Evolutionary conservation across 2,329 filamentous ascomycete species (phyloP), one percentile per base, ranked within the genome.

Genomic region (Trichoderma oligosporum): DNA sequence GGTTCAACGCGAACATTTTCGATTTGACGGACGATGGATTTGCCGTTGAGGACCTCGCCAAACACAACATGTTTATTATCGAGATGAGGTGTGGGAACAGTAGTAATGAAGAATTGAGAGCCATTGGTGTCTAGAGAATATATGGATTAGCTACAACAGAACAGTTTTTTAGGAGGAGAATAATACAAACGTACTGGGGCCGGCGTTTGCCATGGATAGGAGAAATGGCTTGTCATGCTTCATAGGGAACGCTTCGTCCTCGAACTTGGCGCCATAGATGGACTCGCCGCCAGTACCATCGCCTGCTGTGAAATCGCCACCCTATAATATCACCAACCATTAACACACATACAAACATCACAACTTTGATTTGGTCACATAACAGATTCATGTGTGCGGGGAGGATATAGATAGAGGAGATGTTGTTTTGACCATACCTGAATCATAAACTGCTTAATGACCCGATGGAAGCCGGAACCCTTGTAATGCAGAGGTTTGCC

Each of bases 361-460:
- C n/a, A n/a, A n/a, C n/a, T n/a, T 42, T 1, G 25, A 2, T 16
- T 14, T 7, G 14, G n/a, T 36, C 16, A 24, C 1, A n/a, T n/a
- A n/a, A n/a, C n/a, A n/a, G n/a, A n/a, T n/a, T n/a, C n/a, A n/a
- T n/a, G n/a, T n/a, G n/a, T n/a, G n/a, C n/a, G n/a, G n/a, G n/a
- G n/a, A n/a, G n/a, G n/a, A n/a, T n/a, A n/a, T n/a, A n/a, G n/a
- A n/a, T n/a, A n/a, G n/a, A n/a, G n/a, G n/a, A n/a, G n/a, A n/a
- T n/a, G n/a, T n/a, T n/a, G n/a, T n/a, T 16, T 39, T 20, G 22
- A 5, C 18, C 61, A 18, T 57, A 67, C 67, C 67, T 74, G 72
- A 69, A 97, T 94, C 93, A 99, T 97, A 76, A 99, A 99, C 68
- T 89, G 84, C 81, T 97, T 97, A 78, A 99, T 99, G 63, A 99